Evolutionary conservation across 2,329 filamentous ascomycete genomes (phyloP).

Genomic region (Colletotrichum costaricense): DNA sequence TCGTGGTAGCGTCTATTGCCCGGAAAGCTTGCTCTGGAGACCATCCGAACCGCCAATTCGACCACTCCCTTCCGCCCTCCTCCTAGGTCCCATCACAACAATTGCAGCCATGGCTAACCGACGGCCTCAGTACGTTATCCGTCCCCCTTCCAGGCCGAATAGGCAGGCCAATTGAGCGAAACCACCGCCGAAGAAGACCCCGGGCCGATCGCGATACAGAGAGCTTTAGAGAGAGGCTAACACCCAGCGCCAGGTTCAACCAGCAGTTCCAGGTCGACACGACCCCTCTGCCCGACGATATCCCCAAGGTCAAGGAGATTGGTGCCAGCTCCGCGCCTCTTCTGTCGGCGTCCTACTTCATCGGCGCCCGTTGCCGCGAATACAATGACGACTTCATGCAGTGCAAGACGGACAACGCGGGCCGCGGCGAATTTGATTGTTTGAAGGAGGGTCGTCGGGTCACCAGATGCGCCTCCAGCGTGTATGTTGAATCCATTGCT

Average conservation of each 20-base stretch:
- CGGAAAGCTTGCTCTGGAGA: constrained; percentile 32
- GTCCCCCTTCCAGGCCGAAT: background rate
- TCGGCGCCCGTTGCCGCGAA: constrained; percentile 91
- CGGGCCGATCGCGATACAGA: background rate
- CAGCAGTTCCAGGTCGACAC: constrained; percentile 94
- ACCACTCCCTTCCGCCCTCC: constrained; percentile 23
- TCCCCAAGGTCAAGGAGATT: constrained; percentile 94
- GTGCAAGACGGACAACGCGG: constrained; percentile 95
- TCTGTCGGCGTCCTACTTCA: constrained; percentile 93
- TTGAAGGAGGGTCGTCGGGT: constrained; percentile 97
- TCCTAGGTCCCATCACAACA: constrained; percentile 24
- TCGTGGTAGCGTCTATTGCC: constrained; percentile 38
- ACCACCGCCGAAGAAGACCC: background rate
- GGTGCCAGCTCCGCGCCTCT: constrained; percentile 93
- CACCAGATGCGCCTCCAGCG: constrained; percentile 94
- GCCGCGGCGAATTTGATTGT: constrained; percentile 92
- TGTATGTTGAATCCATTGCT: constrained; percentile 70
- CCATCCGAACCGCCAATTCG: constrained; percentile 39
- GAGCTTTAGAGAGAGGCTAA: constrained; percentile 37
- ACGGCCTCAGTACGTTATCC: constrained; percentile 53
- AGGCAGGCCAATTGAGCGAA: constrained; percentile 14
- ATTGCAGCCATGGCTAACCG: constrained; percentile 53
- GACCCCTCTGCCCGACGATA: constrained; percentile 90
- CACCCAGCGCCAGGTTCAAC: constrained; percentile 79
- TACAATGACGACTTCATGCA: constrained; percentile 99